Evolutionary conservation across 345 rosid species (phyloP).

Genomic region (Cardamine chenopodiifolia): DNA sequence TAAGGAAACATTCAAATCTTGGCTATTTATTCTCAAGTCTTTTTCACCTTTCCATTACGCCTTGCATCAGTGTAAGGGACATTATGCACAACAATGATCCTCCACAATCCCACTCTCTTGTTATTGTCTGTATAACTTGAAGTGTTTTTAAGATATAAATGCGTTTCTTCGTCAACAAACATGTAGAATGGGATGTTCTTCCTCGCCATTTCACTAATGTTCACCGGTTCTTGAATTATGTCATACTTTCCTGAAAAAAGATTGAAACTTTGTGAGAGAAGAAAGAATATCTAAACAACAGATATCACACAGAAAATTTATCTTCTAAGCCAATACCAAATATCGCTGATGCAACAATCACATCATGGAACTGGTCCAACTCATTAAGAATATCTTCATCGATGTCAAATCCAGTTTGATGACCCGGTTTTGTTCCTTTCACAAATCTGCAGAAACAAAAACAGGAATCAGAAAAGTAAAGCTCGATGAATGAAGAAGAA

Average conservation of each 20-base stretch:
- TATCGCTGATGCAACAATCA: constrained; percentile 88
- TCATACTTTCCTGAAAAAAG: constrained; percentile 72
- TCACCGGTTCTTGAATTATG: constrained; percentile 72
- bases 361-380: constrained; percentile 63
- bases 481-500: not conserved
- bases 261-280: constrained; percentile 18
- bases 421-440: constrained; percentile 72
- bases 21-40: not conserved
- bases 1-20: not conserved
- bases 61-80: constrained; percentile 81
- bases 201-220: constrained; percentile 64
- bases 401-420: constrained; percentile 75
- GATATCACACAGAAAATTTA: not conserved
- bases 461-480: not conserved
- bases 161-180: constrained; percentile 90
- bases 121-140: constrained; percentile 52
- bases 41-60: constrained; percentile 79
- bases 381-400: constrained; percentile 69
- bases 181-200: constrained; percentile 72
- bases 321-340: constrained; percentile 61
- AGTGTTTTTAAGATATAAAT: constrained; percentile 64
- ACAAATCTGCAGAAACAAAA: constrained; percentile 55
- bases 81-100: constrained; percentile 67
- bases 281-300: constrained; percentile 17
- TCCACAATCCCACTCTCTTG: constrained; percentile 81